Evolutionary conservation across 73 alveolate species (phyloP).

Genomic region (Uronychia setigera): DNA sequence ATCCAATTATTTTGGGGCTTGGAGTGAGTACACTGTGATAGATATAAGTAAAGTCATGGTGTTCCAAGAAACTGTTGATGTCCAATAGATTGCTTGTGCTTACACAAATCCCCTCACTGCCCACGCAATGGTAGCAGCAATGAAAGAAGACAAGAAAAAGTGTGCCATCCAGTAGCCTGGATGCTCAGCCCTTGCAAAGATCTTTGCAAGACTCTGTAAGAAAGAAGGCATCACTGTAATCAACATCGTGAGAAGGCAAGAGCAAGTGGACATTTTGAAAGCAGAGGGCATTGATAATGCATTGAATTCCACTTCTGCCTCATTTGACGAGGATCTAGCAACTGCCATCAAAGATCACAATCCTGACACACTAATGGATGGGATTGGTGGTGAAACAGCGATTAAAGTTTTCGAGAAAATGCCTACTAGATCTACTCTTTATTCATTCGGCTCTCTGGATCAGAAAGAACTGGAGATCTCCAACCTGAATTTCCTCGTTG

Average conservation of each 20-base stretch:
- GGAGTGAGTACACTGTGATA: too few relatives aligned
- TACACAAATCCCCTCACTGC: too few relatives aligned
- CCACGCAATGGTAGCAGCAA: too few relatives aligned
- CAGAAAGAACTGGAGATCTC: background rate
- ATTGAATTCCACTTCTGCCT: conserved; percentile 4
- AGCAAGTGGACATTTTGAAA: conserved; percentile 25
- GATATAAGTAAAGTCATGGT: too few relatives aligned
- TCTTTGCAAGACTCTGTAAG: background rate
- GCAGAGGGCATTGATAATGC: conserved; percentile 22
- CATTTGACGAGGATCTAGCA: conserved; percentile 9
- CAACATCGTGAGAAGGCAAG: conserved; percentile 39
- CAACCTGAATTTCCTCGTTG: too few relatives aligned
- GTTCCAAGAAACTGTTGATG: too few relatives aligned
- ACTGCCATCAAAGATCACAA: background rate
- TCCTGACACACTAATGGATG: background rate
- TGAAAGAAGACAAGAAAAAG: too few relatives aligned
- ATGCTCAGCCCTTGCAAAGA: background rate
- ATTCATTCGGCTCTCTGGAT: background rate
- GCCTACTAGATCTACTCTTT: background rate
- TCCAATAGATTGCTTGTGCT: too few relatives aligned
- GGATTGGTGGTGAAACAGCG: background rate
- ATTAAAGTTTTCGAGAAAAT: background rate
- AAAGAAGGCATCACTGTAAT: conserved; percentile 14
- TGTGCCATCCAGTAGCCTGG: conserved; percentile 22
- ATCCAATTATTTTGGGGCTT: too few relatives aligned